Percentiles rank a stretch among this genome's conserved stretches.
phyloP scores from a whole-genome alignment of 2,329 filamentous ascomycete species.

The Paecilomyces formosus region DNA sequence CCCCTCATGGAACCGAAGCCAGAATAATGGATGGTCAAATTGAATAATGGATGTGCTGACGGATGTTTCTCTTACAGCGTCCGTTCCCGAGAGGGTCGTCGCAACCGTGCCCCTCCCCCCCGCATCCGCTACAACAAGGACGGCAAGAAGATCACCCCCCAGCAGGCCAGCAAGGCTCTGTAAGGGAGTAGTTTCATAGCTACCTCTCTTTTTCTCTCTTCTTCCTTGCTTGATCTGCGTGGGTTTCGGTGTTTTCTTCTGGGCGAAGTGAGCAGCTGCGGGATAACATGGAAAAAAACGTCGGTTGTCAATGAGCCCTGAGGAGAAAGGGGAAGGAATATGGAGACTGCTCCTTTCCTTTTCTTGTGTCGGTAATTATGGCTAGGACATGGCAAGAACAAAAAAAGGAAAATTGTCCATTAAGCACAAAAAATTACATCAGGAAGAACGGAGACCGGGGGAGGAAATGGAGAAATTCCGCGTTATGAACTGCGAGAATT shows the following conservation, averaged over 20 bases:
- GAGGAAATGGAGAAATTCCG: constrained; percentile 1
- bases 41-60: constrained; percentile 8
- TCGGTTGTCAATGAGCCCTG: not conserved
- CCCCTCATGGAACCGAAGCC: not conserved
- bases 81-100: constrained; percentile 90
- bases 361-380: constrained; percentile 1
- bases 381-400: constrained; percentile 1
- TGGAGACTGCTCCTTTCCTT: not conserved
- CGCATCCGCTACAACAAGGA: constrained; percentile 99
- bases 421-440: not conserved
- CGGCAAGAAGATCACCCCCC: constrained; percentile 97
- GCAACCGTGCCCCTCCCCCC: constrained; percentile 97
- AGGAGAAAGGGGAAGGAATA: not conserved
- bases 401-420: not conserved
- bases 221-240: constrained; percentile 9
- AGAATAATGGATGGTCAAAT: not conserved
- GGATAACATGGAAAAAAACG: not conserved
- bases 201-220: constrained; percentile 28
- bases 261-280: not conserved
- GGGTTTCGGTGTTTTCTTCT: not conserved
- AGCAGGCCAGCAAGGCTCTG: constrained; percentile 62
- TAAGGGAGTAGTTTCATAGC: constrained; percentile 30
- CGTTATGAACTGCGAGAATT: constrained; percentile 4
- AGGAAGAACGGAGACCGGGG: not conserved
- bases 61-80: constrained; percentile 55